phyloP scores from a whole-genome alignment of 352 stramenopile genomes.

The Pythium dissotocum region DNA sequence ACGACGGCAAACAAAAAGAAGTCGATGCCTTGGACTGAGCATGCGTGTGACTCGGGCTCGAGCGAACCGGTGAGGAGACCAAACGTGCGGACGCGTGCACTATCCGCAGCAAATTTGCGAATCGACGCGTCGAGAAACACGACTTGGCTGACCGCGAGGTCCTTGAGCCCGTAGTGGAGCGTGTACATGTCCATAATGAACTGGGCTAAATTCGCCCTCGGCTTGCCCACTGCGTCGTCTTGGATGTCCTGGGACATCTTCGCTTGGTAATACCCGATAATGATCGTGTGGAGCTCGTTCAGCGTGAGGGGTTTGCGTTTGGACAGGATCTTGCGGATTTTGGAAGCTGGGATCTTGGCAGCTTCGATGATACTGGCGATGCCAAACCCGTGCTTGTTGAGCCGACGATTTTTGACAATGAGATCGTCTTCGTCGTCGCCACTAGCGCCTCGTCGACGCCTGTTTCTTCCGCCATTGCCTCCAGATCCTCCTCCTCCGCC shows the following conservation, averaged over 20 bases:
- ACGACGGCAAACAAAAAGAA: slow-evolving; percentile 79
- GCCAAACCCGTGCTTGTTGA: slow-evolving; percentile 67
- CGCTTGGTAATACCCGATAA: slow-evolving; percentile 76
- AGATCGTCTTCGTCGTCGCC: slow-evolving; percentile 44
- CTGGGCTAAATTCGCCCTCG: slow-evolving; percentile 58
- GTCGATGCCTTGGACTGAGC: slow-evolving; percentile 69
- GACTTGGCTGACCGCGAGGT: slow-evolving; percentile 76
- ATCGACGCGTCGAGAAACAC: slow-evolving; percentile 79
- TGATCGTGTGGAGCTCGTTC: slow-evolving; percentile 72
- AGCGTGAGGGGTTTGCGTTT: slow-evolving; percentile 76
- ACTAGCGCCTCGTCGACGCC: slow-evolving; percentile 32
- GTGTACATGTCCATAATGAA: slow-evolving; percentile 87
- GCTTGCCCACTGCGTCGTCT: slow-evolving; percentile 61
- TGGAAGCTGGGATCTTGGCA: slow-evolving; percentile 66
- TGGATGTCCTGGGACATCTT: slow-evolving; percentile 83
- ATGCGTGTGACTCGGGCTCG: slow-evolving; percentile 75
- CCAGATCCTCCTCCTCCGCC: slow-evolving; percentile 12
- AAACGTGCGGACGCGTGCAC: slow-evolving; percentile 64
- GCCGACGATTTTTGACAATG: slow-evolving; percentile 54
- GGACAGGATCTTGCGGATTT: slow-evolving; percentile 72
- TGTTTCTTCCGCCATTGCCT: background rate
- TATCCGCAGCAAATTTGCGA: slow-evolving; percentile 69
- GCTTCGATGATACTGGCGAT: slow-evolving; percentile 81
- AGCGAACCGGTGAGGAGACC: slow-evolving; percentile 69
- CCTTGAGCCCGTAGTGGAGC: slow-evolving; percentile 77